These are phyloP conservation scores for Streptanthus diversifolius DNA, from an alignment of 345 rosid species.

Conservation along the genomic window DNA sequence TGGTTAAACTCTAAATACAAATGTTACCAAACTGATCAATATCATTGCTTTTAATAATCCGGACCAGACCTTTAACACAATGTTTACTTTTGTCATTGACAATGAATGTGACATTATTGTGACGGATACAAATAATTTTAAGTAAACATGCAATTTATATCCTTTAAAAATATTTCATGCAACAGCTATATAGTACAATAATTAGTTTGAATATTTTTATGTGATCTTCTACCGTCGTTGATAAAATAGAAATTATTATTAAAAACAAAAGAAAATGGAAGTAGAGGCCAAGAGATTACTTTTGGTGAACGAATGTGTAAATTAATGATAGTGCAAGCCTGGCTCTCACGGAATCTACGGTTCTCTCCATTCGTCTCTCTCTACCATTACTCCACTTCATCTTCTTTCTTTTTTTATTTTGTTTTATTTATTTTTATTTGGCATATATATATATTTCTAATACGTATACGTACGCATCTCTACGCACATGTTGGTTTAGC, in stretches of 20 bases:
- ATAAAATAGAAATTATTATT: neutral
- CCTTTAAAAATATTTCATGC: neutral
- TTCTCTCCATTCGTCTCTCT: constrained; percentile 29
- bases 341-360: constrained; percentile 51
- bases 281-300: constrained; percentile 4
- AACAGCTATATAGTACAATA: constrained; percentile 7
- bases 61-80: neutral
- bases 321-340: constrained; percentile 47
- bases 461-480: constrained; percentile 27
- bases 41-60: neutral
- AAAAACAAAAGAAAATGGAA: neutral
- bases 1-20: neutral
- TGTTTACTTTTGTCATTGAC: neutral
- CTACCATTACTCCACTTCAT: constrained; percentile 39
- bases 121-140: neutral
- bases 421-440: neutral
- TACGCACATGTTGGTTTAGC: constrained; percentile 16
- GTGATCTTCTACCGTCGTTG: neutral
- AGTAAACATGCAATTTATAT: neutral
- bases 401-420: neutral
- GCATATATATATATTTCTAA: constrained; percentile 16
- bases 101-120: constrained; percentile 1
- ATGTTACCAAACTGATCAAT: neutral
- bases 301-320: constrained; percentile 6
- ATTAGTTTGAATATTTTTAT: neutral